Evolutionary conservation across 2,329 filamentous ascomycete genomes (phyloP).

Genomic region (Xylaria sp.): DNA sequence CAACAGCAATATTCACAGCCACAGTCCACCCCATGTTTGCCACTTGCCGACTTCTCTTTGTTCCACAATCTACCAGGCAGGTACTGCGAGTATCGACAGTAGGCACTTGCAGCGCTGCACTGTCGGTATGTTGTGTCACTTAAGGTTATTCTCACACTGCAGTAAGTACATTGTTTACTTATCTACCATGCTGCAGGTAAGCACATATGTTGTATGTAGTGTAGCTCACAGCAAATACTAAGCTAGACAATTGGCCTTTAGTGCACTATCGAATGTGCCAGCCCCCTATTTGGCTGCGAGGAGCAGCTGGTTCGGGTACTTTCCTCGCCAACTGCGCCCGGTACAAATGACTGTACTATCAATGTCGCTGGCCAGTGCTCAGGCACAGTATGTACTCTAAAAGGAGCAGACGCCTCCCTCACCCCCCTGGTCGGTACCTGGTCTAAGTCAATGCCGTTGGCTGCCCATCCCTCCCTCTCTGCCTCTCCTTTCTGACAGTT

Average conservation of each 20-base stretch:
- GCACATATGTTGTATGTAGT: not conserved
- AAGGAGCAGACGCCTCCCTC: not conserved
- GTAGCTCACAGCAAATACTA: not conserved
- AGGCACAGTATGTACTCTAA: slow-evolving; percentile 7
- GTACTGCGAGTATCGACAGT: not conserved
- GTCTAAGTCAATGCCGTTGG: slow-evolving; percentile 29
- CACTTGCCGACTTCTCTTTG: slow-evolving; percentile 28
- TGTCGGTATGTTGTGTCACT: not conserved
- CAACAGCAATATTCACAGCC: slow-evolving; percentile 35
- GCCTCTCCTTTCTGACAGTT: slow-evolving; percentile 48
- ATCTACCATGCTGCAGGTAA: not conserved
- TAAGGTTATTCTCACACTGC: not conserved
- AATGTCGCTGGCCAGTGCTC: not conserved
- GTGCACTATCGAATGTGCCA: not conserved
- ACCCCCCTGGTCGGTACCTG: slow-evolving; percentile 36
- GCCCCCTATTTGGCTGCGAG: not conserved
- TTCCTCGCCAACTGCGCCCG: not conserved
- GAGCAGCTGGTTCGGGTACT: not conserved
- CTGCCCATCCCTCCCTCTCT: slow-evolving; percentile 27
- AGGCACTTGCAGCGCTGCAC: not conserved
- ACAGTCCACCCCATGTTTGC: slow-evolving; percentile 36
- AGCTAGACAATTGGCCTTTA: too few relatives aligned
- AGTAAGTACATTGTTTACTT: not conserved
- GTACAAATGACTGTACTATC: not conserved
- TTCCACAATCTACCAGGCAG: not conserved